A percentile compares a stretch with the other conserved stretches of the same genome.
Conservation (phyloP, 441 rosid species). For the Kokia cookei region DNA sequence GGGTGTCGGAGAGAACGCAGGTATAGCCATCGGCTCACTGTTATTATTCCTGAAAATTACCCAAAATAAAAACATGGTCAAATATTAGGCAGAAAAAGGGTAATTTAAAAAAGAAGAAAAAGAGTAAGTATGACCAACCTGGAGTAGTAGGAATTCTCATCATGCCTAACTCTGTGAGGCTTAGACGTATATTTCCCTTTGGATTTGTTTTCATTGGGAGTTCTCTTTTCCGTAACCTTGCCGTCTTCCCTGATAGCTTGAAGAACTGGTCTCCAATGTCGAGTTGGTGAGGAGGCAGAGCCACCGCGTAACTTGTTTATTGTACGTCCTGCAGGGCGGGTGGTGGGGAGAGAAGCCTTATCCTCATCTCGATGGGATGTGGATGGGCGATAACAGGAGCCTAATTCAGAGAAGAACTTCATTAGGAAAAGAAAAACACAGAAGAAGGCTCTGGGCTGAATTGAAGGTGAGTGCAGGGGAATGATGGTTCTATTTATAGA, state of each 20-base stretch:
- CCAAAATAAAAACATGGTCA: not conserved
- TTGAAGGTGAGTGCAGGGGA: not conserved
- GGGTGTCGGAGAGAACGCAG: slow-evolving; percentile 29
- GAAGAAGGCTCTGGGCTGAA: not conserved
- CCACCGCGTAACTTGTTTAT: not conserved
- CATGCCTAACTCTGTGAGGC: not conserved
- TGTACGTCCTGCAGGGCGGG: not conserved
- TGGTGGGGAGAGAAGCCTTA: not conserved
- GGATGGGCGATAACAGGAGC: slow-evolving; percentile 15
- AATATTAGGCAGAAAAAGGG: not conserved
- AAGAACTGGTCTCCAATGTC: slow-evolving; percentile 28
- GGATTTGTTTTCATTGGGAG: not conserved
- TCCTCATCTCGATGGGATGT: not conserved
- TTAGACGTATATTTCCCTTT: slow-evolving; percentile 4
- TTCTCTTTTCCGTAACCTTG: not conserved
- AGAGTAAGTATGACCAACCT: not conserved
- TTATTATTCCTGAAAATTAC: slow-evolving; percentile 13
- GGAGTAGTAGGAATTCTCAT: not conserved
- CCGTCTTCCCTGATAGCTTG: slow-evolving; percentile 26
- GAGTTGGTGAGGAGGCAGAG: not conserved
- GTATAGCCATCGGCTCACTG: slow-evolving; percentile 4
- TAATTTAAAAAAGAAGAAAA: not conserved
- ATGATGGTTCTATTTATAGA: not conserved
- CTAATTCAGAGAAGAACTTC: slow-evolving; percentile 23
- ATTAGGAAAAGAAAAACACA: not conserved